Evolutionary conservation across 352 stramenopile species (phyloP).

Genomic region (Saprolegnia parasitica): DNA sequence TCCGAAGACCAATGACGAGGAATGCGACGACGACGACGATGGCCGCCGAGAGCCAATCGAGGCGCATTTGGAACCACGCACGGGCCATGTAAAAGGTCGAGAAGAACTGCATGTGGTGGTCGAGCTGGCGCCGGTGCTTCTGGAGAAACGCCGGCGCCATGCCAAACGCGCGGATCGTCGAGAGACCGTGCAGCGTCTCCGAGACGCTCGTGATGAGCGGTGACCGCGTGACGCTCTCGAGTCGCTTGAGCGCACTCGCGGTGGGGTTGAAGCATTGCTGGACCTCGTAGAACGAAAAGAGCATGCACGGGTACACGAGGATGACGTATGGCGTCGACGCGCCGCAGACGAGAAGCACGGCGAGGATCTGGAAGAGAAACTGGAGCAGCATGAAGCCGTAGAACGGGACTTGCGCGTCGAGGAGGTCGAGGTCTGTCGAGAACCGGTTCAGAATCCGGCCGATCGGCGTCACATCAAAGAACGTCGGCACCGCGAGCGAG

Average conservation of each 20-base stretch:
- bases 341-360: constrained; percentile 61
- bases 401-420: constrained; percentile 64
- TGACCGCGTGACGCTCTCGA: constrained; percentile 58
- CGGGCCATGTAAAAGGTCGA: constrained; percentile 88
- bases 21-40: constrained; percentile 63
- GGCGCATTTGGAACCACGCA: constrained; percentile 93
- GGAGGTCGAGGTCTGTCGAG: constrained; percentile 71
- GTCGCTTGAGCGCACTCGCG: constrained; percentile 54
- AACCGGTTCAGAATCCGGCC: constrained; percentile 75
- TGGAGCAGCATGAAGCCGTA: constrained; percentile 68
- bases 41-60: constrained; percentile 79
- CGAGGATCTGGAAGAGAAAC: constrained; percentile 59
- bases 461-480: constrained; percentile 80
- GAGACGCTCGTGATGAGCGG: constrained; percentile 92
- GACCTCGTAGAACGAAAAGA: constrained; percentile 55
- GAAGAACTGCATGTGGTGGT: constrained; percentile 81
- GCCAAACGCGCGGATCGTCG: constrained; percentile 64
- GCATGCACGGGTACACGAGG: constrained; percentile 49
- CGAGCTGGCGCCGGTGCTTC: constrained; percentile 42
- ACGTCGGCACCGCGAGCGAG: constrained; percentile 45
- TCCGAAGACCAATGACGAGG: constrained; percentile 40
- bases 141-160: constrained; percentile 38
- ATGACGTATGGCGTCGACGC: constrained; percentile 49
- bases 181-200: constrained; percentile 80
- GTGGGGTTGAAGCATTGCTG: constrained; percentile 59